Percentiles rank a stretch among this genome's conserved stretches.
Conservation (phyloP, 2,329 filamentous ascomycete species). For the Arthroderma sp. region DNA sequence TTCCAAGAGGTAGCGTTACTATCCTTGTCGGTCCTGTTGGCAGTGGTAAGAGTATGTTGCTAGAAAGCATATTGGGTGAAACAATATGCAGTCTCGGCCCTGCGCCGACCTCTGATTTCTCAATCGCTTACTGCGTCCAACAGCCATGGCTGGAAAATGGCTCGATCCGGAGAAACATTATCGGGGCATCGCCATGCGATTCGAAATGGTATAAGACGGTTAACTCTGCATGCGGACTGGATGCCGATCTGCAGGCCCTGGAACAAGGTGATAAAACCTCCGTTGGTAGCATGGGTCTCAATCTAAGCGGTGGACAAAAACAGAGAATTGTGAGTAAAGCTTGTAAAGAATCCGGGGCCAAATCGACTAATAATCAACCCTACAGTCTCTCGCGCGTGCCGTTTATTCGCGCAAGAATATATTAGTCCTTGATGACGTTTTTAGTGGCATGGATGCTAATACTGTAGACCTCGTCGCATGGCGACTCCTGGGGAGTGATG, state of each 20-base stretch:
- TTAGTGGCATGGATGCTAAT: slow-evolving; percentile 39
- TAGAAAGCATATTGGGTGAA: slow-evolving; percentile 37
- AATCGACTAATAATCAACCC: too few relatives aligned
- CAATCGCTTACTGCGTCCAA: slow-evolving; percentile 7
- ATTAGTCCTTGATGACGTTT: slow-evolving; percentile 41
- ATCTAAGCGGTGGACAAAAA: slow-evolving; percentile 70
- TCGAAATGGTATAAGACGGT: slow-evolving; percentile 43
- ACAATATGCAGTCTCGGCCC: slow-evolving; percentile 25
- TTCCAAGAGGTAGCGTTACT: slow-evolving; percentile 35
- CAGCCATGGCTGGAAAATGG: neutral
- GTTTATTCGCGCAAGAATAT: slow-evolving; percentile 47
- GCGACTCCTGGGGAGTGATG: slow-evolving; percentile 35
- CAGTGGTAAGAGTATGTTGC: slow-evolving; percentile 42
- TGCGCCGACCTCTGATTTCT: slow-evolving; percentile 20
- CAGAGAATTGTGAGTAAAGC: slow-evolving; percentile 67
- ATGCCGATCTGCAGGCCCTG: slow-evolving; percentile 53
- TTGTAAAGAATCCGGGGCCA: too few relatives aligned
- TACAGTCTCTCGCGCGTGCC: slow-evolving; percentile 72
- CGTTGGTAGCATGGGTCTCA: slow-evolving; percentile 54
- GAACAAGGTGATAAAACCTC: slow-evolving; percentile 61
- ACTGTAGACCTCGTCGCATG: slow-evolving; percentile 40
- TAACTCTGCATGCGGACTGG: slow-evolving; percentile 56
- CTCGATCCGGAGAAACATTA: neutral
- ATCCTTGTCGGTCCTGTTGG: slow-evolving; percentile 42
- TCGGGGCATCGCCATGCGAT: slow-evolving; percentile 52